A percentile compares a stretch with the other conserved stretches of the same genome.
Conservation (phyloP, 768 basidiomycete genomes). For the Mycena amicta region DNA sequence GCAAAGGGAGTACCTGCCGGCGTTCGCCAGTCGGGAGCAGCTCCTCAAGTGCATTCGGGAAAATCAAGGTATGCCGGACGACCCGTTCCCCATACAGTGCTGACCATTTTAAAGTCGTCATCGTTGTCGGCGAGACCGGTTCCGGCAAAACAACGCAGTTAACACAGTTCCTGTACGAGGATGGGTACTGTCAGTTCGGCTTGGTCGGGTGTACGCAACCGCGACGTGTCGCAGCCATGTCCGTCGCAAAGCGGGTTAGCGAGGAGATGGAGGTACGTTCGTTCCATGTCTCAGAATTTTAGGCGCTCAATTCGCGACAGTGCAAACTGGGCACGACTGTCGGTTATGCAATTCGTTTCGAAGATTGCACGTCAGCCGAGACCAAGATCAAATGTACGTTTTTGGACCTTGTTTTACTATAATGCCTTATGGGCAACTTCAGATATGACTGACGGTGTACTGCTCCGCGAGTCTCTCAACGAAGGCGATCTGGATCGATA, state of each 20-base stretch:
- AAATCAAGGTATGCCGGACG: slow-evolving; percentile 76
- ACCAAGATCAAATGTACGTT: slow-evolving; percentile 95
- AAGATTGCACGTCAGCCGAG: slow-evolving; percentile 92
- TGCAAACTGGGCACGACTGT: slow-evolving; percentile 90
- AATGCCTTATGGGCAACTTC: not conserved
- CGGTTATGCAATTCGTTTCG: slow-evolving; percentile 98
- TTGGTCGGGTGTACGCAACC: slow-evolving; percentile 98
- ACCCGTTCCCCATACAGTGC: not conserved
- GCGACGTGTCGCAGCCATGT: slow-evolving; percentile 98
- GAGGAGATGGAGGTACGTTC: slow-evolving; percentile 93
- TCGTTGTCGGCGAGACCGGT: slow-evolving; percentile 99
- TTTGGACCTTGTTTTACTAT: not conserved
- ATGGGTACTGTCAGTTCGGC: slow-evolving; percentile 89
- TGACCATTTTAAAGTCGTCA: slow-evolving; percentile 52
- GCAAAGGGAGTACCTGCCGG: slow-evolving; percentile 95
- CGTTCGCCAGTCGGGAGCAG: slow-evolving; percentile 96
- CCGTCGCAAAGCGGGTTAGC: slow-evolving; percentile 98
- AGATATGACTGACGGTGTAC: slow-evolving; percentile 99
- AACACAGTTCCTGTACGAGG: slow-evolving; percentile 94
- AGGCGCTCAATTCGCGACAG: slow-evolving; percentile 36
- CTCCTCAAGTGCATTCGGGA: slow-evolving; percentile 86
- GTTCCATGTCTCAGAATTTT: not conserved
- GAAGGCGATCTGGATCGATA: slow-evolving; percentile 98
- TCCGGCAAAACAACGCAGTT: slow-evolving; percentile 99
- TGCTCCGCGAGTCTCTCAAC: slow-evolving; percentile 96